Base-by-base conservation (phyloP, 257 asterid genomes). In the Fraxinus americana region DNA sequence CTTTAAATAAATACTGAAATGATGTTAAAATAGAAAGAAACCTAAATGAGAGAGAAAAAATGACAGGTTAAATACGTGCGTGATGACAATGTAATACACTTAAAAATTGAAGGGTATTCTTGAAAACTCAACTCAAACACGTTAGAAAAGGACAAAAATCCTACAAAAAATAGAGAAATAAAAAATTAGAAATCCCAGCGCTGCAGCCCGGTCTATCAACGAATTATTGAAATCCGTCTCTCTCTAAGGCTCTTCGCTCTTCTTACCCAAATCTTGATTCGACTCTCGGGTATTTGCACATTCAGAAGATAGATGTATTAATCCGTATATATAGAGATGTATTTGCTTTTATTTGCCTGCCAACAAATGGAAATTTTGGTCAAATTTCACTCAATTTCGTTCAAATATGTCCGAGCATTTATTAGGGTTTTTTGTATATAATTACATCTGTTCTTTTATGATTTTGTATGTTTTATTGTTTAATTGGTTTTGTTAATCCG, bases 201-300 rank as follows among this genome's bases (percentile, higher is more conserved):
- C 54, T 2, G 57, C 79, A 75, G 81, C 30, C 72, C 39, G 41
- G 81, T 72, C 67, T 70, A 76, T 79, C 83, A 68, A 73, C 76
- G 69, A 82, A 78, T 84, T 9, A 69, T 75, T 61, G 77, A 76
- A 69, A 75, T 81, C 78, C 48, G 38, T 75, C 54, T 38, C 57
- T 70, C 75, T 50, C 34, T 30, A 50, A 48, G 3, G 2, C 3
- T 16, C 12, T 4, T 16, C 3, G 61, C 61, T 83, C 80, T 82
- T 73, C 85, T 76, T 13, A 21, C 61, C 61, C 82, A 41, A 78
- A 82, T 85, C 82, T 65, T 63, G n/a, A 67, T 57, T 35, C 72
- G 66, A 63, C 83, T 69, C 78, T 50, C 69, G 75, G 78, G 70
- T 77, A 38, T 50, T 50, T 38, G 48, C 14, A 41, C 16, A 41